A percentile compares a stretch with the other conserved stretches of the same genome.
These are phyloP conservation scores for Brassica juncea DNA, from an alignment of 345 rosid species.

Conservation along the genomic window DNA sequence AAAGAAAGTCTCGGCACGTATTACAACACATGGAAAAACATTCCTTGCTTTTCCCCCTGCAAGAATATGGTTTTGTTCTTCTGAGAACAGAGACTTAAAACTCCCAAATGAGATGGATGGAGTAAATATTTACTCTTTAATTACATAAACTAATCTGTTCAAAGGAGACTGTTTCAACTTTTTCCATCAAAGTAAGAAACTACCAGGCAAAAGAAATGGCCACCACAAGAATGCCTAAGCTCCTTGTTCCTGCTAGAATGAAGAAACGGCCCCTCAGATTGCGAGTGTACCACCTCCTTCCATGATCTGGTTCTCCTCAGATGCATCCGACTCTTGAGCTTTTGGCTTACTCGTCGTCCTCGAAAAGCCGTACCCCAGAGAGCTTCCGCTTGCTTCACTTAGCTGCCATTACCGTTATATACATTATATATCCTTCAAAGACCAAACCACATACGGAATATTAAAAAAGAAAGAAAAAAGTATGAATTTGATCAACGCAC, in stretches of 20 bases:
- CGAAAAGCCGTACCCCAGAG: constrained; percentile 93
- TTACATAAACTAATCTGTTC: not conserved
- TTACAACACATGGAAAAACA: too few relatives aligned
- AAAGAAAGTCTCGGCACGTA: too few relatives aligned
- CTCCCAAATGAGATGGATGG: too few relatives aligned
- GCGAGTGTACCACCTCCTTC: constrained; percentile 84
- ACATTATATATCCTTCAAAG: constrained; percentile 6
- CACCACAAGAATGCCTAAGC: not conserved
- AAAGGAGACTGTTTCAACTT: not conserved
- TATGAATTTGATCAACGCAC: constrained; percentile 36
- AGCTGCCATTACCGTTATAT: constrained; percentile 51
- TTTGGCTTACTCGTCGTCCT: constrained; percentile 64
- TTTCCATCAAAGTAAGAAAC: constrained; percentile 2
- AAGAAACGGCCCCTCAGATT: constrained; percentile 44
- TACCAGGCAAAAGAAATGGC: constrained; percentile 2
- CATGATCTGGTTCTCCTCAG: constrained; percentile 64
- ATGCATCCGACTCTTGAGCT: constrained; percentile 51
- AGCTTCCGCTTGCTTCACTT: constrained; percentile 83
- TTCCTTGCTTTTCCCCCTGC: too few relatives aligned
- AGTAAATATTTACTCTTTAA: too few relatives aligned
- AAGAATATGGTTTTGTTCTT: too few relatives aligned
- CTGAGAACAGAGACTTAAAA: too few relatives aligned
- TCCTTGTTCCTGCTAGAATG: not conserved
- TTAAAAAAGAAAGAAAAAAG: not conserved
- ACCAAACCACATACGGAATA: not conserved